Evolutionary conservation across 345 rosid species (phyloP).

Genomic region (Chamaenerion angustifolium): DNA sequence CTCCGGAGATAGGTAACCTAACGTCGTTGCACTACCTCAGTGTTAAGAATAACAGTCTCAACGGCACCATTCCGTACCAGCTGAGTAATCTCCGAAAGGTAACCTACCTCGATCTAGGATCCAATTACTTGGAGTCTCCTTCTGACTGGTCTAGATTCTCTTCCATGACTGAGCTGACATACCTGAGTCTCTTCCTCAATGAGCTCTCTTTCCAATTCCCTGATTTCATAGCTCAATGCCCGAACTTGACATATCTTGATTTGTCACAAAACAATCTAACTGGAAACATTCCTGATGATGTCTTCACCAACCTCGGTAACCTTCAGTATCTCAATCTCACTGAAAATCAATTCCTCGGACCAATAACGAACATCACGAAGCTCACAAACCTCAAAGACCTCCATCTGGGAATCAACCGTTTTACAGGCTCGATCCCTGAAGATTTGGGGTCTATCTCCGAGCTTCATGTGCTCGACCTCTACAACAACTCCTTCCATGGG

Average conservation of each 20-base stretch:
- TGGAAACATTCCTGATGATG: conserved; percentile 33
- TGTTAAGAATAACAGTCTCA: conserved; percentile 31
- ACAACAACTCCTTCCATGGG: conserved; percentile 31
- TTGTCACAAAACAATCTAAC: conserved; percentile 27
- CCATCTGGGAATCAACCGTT: conserved; percentile 18
- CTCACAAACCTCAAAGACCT: conserved; percentile 37
- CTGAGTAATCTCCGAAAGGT: conserved; percentile 34
- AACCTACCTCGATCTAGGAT: conserved; percentile 40
- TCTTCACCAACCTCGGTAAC: conserved; percentile 26
- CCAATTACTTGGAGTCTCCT: conserved; percentile 31
- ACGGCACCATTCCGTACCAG: conserved; percentile 30
- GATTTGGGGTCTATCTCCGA: conserved; percentile 23
- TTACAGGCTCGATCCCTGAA: conserved; percentile 31
- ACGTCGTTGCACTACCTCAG: conserved; percentile 26
- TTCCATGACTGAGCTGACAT: conserved; percentile 27
- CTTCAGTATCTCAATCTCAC: conserved; percentile 31
- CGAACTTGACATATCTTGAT: conserved; percentile 39
- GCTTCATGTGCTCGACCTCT: conserved; percentile 28
- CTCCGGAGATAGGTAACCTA: conserved; percentile 24
- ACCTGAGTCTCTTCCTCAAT: conserved; percentile 29
- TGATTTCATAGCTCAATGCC: conserved; percentile 23
- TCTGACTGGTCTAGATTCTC: conserved; percentile 40
- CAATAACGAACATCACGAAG: conserved; percentile 31
- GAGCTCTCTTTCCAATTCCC: conserved; percentile 27
- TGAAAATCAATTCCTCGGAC: conserved; percentile 24